These are phyloP conservation scores for Benincasa hispida DNA, from an alignment of 306 rosid genomes.

Conservation along the genomic window DNA sequence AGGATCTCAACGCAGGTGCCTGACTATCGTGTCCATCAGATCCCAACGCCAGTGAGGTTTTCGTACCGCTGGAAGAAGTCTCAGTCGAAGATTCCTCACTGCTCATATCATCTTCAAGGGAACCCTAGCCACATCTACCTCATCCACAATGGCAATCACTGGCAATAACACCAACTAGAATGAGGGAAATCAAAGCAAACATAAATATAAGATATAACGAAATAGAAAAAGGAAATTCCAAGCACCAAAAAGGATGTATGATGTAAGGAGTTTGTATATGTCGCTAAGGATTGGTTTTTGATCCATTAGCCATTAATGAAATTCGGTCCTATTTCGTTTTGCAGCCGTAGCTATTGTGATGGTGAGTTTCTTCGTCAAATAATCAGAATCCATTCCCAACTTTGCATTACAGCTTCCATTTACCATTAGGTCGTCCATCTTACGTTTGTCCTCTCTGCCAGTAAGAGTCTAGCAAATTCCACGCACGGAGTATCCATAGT, in stretches of 20 bases:
- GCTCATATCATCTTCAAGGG: conserved; percentile 32
- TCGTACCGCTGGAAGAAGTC: conserved; percentile 18
- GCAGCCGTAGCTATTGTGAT: conserved; percentile 10
- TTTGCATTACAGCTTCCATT: conserved; percentile 4
- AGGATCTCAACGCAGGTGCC: conserved; percentile 14
- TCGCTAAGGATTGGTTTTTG: conserved; percentile 30
- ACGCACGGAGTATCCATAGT: neutral
- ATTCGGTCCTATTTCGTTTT: conserved; percentile 27
- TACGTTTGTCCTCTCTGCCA: neutral
- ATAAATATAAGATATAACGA: conserved; percentile 4
- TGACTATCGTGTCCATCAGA: conserved; percentile 37
- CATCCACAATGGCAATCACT: conserved; percentile 57
- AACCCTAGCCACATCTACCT: conserved; percentile 36
- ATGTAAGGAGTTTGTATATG: conserved; percentile 41
- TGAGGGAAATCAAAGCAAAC: conserved; percentile 7
- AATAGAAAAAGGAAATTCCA: neutral
- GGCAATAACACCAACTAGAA: conserved; percentile 36
- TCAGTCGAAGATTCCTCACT: conserved; percentile 31
- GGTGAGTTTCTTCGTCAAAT: conserved; percentile 25
- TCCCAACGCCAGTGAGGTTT: conserved; percentile 19
- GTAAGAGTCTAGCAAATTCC: neutral
- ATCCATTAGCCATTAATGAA: conserved; percentile 46
- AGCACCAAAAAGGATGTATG: conserved; percentile 12
- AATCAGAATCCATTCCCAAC: conserved; percentile 4
- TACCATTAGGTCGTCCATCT: neutral